Evolutionary conservation across 2,329 filamentous ascomycete genomes (phyloP), one percentile per base, ranked within the genome.

Genomic region (Microsporum ferrugineum): DNA sequence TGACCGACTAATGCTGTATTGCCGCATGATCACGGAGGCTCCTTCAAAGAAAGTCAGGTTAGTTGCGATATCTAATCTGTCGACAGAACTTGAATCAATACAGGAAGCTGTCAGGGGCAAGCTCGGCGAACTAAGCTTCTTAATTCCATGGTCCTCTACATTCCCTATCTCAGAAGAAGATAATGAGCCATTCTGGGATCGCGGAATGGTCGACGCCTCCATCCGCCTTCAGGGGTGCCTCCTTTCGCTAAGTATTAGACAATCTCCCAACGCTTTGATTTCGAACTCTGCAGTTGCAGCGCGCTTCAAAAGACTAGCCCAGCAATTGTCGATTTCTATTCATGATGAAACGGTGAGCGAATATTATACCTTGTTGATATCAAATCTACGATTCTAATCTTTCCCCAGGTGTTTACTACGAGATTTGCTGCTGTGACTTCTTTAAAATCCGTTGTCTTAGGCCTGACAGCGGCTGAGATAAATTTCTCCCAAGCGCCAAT

Each of bases 341-440:
- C 65, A 66, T n/a, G 75, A 77, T 61, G 74, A 76, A 65, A 77
- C 73, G 0, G 74, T 76, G 66, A 65, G 73, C 67, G 23, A 4
- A 27, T 5, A 10, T 7, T 36, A 17, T 5, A 34, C 10, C 3
- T 7, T 34, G 29, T 27, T 55, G 17, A 17, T 3, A 34, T 2
- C 14, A 17, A 55, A 10, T 3, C 7, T 17, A 23, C 8, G 1
- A 12, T 4, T 34, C 58, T 55, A 36, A 55, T 53, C 3, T 43
- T 14, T 27, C 5, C 2, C 1, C 38, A 75, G 73, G 73, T 75
- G 66, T 76, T 73, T 45, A 72, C 72, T 5, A 75, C 73, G 1
- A 69, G 74, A 5, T 68, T 71, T 59, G 70, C 73, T n/a, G 75
- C 73, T 4, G 68, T 69, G 0, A 62, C 65, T 47, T 76, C 73